These are phyloP conservation scores for Alternaria ethzedia DNA, from an alignment of 2,329 filamentous ascomycete species.

Conservation along the genomic window DNA sequence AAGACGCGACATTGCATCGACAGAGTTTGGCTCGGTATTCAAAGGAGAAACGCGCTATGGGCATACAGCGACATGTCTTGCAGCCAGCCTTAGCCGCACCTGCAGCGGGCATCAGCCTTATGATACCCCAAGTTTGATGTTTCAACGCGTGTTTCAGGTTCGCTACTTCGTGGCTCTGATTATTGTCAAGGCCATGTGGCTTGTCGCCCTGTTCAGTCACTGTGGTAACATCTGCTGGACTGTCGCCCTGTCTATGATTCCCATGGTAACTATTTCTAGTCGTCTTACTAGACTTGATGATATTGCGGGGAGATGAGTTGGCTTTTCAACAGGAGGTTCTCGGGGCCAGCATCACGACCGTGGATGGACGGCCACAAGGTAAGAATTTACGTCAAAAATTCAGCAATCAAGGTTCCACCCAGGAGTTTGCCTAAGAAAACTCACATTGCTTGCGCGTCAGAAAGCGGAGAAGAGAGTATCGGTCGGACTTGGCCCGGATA, in stretches of 20 bases:
- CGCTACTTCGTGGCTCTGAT: background rate
- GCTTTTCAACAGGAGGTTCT: background rate
- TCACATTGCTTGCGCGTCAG: background rate
- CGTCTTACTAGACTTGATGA: slow-evolving; percentile 2
- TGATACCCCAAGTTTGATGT: slow-evolving; percentile 1
- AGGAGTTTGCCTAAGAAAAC: background rate
- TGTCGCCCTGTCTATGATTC: background rate
- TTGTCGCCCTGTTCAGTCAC: slow-evolving; percentile 4
- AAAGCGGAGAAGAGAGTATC: background rate
- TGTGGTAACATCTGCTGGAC: slow-evolving; percentile 4
- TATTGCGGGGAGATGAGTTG: background rate
- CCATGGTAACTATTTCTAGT: background rate
- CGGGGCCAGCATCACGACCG: background rate
- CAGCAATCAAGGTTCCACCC: background rate
- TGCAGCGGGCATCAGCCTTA: slow-evolving; percentile 11
- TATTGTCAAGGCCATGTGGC: background rate
- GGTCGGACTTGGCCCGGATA: background rate
- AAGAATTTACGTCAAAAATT: background rate
- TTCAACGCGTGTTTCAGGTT: slow-evolving; percentile 3
- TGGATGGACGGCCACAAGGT: background rate
- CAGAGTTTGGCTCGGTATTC: background rate
- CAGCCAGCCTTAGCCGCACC: slow-evolving; percentile 14
- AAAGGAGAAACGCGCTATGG: slow-evolving; percentile 1
- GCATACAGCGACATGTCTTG: slow-evolving; percentile 3
- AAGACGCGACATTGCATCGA: background rate